Evolutionary conservation across 2,329 filamentous ascomycete species (phyloP).

Genomic region (Thelonectria discophora): DNA sequence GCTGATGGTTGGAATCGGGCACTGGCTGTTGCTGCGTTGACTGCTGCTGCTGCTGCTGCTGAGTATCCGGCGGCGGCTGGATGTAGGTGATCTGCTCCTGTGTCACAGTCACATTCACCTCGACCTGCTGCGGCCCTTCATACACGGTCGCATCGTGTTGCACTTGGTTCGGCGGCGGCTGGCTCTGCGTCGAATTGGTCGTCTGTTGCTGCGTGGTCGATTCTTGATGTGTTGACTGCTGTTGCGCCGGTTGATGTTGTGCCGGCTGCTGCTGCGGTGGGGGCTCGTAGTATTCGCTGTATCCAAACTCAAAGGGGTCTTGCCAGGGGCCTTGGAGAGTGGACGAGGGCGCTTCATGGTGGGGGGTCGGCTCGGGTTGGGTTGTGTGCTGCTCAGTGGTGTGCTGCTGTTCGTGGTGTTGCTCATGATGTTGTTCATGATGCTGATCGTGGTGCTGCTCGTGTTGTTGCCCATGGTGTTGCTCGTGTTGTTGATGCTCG

Average conservation of each 20-base stretch:
- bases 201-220: neutral
- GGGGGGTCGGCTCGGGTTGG: too few relatives aligned
- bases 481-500: too few relatives aligned
- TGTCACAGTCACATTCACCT: neutral
- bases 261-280: neutral
- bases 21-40: neutral
- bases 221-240: neutral
- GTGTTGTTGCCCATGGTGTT: too few relatives aligned
- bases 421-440: constrained; percentile 1
- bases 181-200: neutral
- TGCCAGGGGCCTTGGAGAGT: too few relatives aligned
- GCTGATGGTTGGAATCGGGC: neutral
- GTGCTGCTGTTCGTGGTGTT: neutral
- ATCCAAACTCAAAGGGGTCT: neutral
- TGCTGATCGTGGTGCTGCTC: neutral
- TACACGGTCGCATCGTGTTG: neutral
- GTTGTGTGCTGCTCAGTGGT: too few relatives aligned
- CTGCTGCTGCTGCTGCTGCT: neutral
- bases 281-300: constrained; percentile 5
- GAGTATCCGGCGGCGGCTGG: neutral
- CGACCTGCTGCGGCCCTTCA: neutral
- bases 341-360: too few relatives aligned
- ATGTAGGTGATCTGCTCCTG: neutral
- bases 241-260: neutral
- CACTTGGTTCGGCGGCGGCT: neutral